Evolutionary conservation across 2,329 filamentous ascomycete species (phyloP).

Genomic region (Phaeomoniella chlamydospora): DNA sequence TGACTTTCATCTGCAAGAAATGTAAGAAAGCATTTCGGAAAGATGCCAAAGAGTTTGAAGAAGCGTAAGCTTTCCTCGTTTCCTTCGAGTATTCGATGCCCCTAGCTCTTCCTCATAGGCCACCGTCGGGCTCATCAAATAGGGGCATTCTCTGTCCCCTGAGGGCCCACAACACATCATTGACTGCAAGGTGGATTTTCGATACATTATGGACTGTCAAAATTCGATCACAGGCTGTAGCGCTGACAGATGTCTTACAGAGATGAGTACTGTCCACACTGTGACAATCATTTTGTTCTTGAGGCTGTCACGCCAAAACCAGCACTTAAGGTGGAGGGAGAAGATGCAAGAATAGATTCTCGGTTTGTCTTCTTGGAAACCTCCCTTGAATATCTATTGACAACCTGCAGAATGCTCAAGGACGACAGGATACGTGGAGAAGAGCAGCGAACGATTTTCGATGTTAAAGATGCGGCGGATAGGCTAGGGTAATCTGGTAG

Average conservation of each 20-base stretch:
- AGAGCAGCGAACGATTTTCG: slow-evolving; percentile 54
- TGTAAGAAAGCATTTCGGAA: slow-evolving; percentile 98
- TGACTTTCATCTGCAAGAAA: slow-evolving; percentile 96
- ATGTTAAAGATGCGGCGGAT: slow-evolving; percentile 60
- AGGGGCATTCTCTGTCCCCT: no score
- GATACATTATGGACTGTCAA: no score
- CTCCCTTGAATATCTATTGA: no score
- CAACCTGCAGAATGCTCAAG: slow-evolving; percentile 66
- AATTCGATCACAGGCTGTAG: no score
- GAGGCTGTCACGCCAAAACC: slow-evolving; percentile 77
- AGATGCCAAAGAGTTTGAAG: slow-evolving; percentile 81
- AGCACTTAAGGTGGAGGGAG: slow-evolving; percentile 73
- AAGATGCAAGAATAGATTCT: slow-evolving; percentile 72
- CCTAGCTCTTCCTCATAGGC: neutral
- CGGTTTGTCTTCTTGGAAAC: slow-evolving; percentile 32
- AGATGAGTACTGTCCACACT: slow-evolving; percentile 98
- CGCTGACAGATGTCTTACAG: slow-evolving; percentile 20
- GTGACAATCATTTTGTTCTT: slow-evolving; percentile 95
- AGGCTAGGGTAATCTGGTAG: slow-evolving; percentile 47
- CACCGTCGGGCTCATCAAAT: no score
- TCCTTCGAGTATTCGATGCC: neutral
- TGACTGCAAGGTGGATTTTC: no score
- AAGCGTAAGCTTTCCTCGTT: slow-evolving; percentile 37
- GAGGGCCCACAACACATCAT: no score
- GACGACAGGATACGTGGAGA: slow-evolving; percentile 62